These are phyloP conservation scores for Baudoinia panamericana DNA, from an alignment of 495 filamentous ascomycete genomes.

Conservation along the genomic window DNA sequence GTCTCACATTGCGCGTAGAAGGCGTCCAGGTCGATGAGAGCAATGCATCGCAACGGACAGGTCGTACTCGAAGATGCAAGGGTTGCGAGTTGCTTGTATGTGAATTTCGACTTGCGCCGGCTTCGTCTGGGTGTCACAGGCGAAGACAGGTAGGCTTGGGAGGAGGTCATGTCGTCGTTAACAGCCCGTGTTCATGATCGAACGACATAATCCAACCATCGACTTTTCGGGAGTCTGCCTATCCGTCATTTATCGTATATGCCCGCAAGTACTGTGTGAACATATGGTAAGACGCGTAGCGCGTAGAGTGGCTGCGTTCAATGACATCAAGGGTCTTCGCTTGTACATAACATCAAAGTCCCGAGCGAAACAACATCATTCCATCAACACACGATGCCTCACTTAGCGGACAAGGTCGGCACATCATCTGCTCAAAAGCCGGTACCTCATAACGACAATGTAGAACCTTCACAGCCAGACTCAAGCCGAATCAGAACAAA, in stretches of 20 bases:
- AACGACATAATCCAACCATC: no score
- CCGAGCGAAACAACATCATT: no score
- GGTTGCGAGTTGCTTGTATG: slow-evolving; percentile 66
- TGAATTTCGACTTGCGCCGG: slow-evolving; percentile 50
- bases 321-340: no score
- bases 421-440: no score
- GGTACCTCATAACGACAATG: background rate
- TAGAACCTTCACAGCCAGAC: background rate
- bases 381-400: no score
- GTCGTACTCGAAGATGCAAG: slow-evolving; percentile 56
- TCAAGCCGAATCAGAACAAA: slow-evolving; percentile 38
- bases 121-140: slow-evolving; percentile 24
- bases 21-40: slow-evolving; percentile 91
- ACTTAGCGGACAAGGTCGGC: no score
- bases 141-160: slow-evolving; percentile 34
- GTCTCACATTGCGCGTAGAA: slow-evolving; percentile 98
- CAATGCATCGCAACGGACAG: slow-evolving; percentile 72
- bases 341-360: no score
- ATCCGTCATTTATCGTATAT: no score
- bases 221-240: no score
- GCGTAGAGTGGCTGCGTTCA: no score
- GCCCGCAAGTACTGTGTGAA: no score
- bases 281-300: no score
- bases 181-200: background rate
- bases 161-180: slow-evolving; percentile 28